Conservation (phyloP, 805 yeast genomes). For the Candida odintsovae region DNA sequence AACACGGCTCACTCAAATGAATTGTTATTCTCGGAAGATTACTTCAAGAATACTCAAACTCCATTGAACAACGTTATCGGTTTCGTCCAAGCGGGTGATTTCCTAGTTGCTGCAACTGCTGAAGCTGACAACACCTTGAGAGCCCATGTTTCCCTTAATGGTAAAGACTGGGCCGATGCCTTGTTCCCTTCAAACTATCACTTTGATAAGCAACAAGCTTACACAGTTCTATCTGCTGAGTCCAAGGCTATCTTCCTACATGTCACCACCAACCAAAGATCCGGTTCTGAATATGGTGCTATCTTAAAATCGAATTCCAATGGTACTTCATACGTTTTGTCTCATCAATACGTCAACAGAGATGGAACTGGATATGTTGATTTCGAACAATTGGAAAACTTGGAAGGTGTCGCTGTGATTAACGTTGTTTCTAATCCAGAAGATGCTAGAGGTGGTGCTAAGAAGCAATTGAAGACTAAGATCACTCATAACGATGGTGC, state of each 20-base stretch:
- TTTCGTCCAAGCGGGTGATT: constrained; percentile 65
- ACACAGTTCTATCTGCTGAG: constrained; percentile 72
- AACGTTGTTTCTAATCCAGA: constrained; percentile 60
- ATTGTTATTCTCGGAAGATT: constrained; percentile 25
- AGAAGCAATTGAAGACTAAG: constrained; percentile 59
- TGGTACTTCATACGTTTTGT: constrained; percentile 77
- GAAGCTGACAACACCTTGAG: constrained; percentile 46
- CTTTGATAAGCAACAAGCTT: constrained; percentile 59
- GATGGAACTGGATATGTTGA: constrained; percentile 74
- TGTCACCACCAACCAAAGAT: constrained; percentile 56
- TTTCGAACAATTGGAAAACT: constrained; percentile 73
- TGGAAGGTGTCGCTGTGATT: constrained; percentile 79
- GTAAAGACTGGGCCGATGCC: constrained; percentile 69
- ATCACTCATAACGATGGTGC: constrained; percentile 91
- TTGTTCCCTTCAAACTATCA: constrained; percentile 64
- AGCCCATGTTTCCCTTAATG: constrained; percentile 77
- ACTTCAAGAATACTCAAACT: constrained; percentile 24
- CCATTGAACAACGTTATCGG: constrained; percentile 62
- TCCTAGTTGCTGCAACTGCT: constrained; percentile 63
- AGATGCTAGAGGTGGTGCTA: constrained; percentile 36
- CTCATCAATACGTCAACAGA: constrained; percentile 70
- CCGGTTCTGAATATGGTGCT: constrained; percentile 63
- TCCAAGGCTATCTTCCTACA: constrained; percentile 76
- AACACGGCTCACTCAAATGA: constrained; percentile 26
- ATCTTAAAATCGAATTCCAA: constrained; percentile 84